Evolutionary conservation across 371 early-diverging fungal species (phyloP).

Genomic region (Mucor racemosus): DNA sequence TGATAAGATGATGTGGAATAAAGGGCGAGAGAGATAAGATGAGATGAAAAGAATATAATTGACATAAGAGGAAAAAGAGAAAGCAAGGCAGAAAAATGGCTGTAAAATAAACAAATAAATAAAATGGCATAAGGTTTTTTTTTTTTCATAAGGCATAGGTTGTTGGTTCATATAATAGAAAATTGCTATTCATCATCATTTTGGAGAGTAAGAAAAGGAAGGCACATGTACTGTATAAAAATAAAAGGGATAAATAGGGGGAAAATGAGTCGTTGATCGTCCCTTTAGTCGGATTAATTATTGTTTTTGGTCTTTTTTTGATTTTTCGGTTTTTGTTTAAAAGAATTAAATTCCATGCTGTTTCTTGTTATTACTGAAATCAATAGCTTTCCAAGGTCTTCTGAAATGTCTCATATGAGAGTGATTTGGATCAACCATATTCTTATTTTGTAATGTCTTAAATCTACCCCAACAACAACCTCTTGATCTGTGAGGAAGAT

Average conservation of each 20-base stretch:
- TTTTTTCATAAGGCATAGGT: conserved; percentile 3
- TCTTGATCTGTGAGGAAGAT: conserved; percentile 53
- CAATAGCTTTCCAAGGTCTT: conserved; percentile 36
- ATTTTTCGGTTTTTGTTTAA: not conserved
- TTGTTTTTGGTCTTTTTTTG: conserved; percentile 17
- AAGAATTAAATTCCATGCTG: not conserved
- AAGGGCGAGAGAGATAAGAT: not conserved
- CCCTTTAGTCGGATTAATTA: conserved; percentile 18
- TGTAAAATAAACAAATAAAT: conserved; percentile 1
- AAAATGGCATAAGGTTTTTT: not conserved
- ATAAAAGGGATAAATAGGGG: conserved; percentile 11
- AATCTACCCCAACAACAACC: conserved; percentile 59
- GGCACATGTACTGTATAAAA: not conserved
- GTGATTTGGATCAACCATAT: conserved; percentile 33
- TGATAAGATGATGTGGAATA: not conserved
- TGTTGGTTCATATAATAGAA: not conserved
- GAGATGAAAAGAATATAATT: not conserved
- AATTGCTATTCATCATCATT: not conserved
- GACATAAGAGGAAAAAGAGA: not conserved
- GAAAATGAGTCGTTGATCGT: conserved; percentile 9
- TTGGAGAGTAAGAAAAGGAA: not conserved
- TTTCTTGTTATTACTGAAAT: conserved; percentile 19
- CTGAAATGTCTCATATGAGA: conserved; percentile 31
- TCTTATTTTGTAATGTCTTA: conserved; percentile 50
- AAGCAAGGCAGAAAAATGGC: not conserved